Evolutionary conservation across 306 rosid species (phyloP), one percentile per base, ranked within the genome.

Genomic region (Delonix regia): DNA sequence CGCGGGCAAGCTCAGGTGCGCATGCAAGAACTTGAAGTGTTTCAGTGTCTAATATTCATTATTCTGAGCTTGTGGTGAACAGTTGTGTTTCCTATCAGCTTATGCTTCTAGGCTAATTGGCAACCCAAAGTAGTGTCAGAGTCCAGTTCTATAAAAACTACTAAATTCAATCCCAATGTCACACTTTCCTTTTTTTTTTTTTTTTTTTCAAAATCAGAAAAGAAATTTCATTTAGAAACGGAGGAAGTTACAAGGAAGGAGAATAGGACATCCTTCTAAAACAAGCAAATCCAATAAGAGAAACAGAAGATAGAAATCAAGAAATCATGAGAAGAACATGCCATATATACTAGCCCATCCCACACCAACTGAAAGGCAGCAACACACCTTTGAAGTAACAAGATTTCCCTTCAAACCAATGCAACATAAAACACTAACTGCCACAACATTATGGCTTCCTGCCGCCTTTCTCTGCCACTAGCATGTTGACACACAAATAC

Each of bases 11-110:
- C 55, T 13, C 33, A 78, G 16, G 75, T 14, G 27, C 18, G 11
- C 28, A 73, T 22, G 53, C 34, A 39, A 7, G 53, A 72, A 41
- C 10, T 8, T 28, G 19, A 34, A 53, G 30, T 53, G 38, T 52
- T 53, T 38, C 62, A 53, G 14, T 28, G 66, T 60, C 28, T 6
- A 9, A 10, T 27, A 18, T 27, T 25, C 13, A 60, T 30, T 27
- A 8, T 60, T 25, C 28, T 60, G 4, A 57, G 64, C 16, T 15
- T 10, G 51, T 5, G 62, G 34, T 33, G 7, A 52, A 60, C 27
- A 52, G 18, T 48, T 45, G 60, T 27, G 44, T 62, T 71, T 71
- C 77, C 62, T 64, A 36, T 48, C 42, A 15, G 38, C 64, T 61
- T 61, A 73, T 13, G 12, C 62, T 19, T n/a, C n/a, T n/a, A n/a